Conservation (phyloP, 768 basidiomycete genomes). For the Serendipita vermifera region DNA sequence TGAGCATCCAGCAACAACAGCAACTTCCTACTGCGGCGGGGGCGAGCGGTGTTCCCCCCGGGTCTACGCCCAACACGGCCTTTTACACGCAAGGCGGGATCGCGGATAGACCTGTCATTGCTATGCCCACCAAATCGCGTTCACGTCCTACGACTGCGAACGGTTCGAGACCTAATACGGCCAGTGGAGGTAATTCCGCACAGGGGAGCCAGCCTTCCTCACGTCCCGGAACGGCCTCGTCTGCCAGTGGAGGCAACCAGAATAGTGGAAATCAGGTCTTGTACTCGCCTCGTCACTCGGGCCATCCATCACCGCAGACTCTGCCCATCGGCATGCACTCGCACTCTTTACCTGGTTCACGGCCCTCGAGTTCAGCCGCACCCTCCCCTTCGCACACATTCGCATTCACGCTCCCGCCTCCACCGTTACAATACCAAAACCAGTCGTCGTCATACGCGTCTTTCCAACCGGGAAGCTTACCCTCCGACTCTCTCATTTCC, state of each 20-base stretch:
- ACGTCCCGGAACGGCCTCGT: neutral
- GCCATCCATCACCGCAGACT: neutral
- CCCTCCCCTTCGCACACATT: neutral
- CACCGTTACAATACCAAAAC: slow-evolving; percentile 5
- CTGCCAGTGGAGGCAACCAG: no score
- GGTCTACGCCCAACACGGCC: slow-evolving; percentile 13
- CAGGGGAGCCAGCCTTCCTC: neutral
- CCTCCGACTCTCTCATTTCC: slow-evolving; percentile 17
- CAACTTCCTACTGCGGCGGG: slow-evolving; percentile 28
- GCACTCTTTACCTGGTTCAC: neutral
- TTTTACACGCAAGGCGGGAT: neutral
- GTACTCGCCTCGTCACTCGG: neutral
- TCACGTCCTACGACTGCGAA: neutral
- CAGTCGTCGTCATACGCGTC: slow-evolving; percentile 18
- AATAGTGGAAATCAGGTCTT: neutral
- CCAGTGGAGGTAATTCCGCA: neutral
- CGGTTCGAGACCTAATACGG: neutral
- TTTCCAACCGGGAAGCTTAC: slow-evolving; percentile 26
- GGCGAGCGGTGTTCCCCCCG: slow-evolving; percentile 14
- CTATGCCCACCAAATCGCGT: slow-evolving; percentile 3
- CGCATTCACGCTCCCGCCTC: neutral
- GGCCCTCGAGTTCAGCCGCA: neutral
- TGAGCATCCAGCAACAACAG: slow-evolving; percentile 12
- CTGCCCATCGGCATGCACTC: neutral
- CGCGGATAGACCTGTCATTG: slow-evolving; percentile 1